Percentiles rank a stretch among this genome's conserved stretches.
phyloP scores from a whole-genome alignment of 176 grass and related monocot genomes.

The Saccharum officinarum region DNA sequence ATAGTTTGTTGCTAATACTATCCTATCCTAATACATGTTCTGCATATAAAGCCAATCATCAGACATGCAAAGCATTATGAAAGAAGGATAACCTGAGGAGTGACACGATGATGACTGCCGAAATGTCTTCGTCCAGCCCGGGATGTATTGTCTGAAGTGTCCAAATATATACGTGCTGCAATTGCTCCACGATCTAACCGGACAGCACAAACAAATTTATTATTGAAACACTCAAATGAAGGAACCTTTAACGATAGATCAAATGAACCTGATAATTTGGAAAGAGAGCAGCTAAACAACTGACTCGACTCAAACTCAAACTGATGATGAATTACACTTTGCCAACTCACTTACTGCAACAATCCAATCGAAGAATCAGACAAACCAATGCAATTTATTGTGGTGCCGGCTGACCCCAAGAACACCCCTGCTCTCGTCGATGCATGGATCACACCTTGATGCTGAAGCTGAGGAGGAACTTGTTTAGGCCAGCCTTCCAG shows the following conservation, averaged over 20 bases:
- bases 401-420: background rate
- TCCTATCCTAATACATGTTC: too few relatives aligned
- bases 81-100: too few relatives aligned
- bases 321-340: background rate
- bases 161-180: too few relatives aligned
- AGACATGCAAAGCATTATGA: too few relatives aligned
- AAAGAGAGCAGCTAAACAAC: background rate
- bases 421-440: background rate
- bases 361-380: background rate
- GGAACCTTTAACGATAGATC: background rate
- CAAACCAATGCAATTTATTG: background rate
- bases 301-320: background rate
- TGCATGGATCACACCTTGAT: slow-evolving; percentile 38
- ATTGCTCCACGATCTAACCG: background rate
- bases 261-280: background rate
- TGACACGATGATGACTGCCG: too few relatives aligned
- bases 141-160: too few relatives aligned
- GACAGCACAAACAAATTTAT: background rate
- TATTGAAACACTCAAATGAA: background rate
- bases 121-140: too few relatives aligned
- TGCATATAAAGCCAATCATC: too few relatives aligned
- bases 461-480: slow-evolving; percentile 58
- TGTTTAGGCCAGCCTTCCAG: slow-evolving; percentile 67
- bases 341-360: too few relatives aligned
- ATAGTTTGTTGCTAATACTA: too few relatives aligned